Conservation (phyloP, 192 early-diverging fungal genomes). For the Coemansia sp. region DNA sequence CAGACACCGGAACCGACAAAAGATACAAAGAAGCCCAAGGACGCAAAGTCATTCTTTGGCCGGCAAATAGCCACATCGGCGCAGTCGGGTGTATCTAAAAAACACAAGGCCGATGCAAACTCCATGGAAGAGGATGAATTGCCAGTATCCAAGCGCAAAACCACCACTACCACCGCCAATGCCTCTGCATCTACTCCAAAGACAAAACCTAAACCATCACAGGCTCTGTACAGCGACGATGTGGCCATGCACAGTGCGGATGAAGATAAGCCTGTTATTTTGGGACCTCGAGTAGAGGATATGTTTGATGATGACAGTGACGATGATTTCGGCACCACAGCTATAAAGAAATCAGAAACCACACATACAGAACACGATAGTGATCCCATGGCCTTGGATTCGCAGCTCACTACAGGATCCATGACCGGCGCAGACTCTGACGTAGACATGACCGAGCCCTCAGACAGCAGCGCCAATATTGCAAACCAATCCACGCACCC, state of each 20-base stretch:
- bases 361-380: neutral
- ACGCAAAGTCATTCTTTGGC: constrained; percentile 41
- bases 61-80: neutral
- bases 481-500: neutral
- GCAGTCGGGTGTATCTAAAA: too few relatives aligned
- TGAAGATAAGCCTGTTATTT: constrained; percentile 3
- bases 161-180: too few relatives aligned
- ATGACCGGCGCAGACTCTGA: constrained; percentile 7
- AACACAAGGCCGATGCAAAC: too few relatives aligned
- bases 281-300: constrained; percentile 39
- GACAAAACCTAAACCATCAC: neutral
- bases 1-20: neutral
- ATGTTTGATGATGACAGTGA: constrained; percentile 47
- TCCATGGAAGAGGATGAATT: too few relatives aligned
- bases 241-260: constrained; percentile 20
- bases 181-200: too few relatives aligned
- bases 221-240: constrained; percentile 7
- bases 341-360: neutral
- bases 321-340: too few relatives aligned
- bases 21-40: constrained; percentile 1
- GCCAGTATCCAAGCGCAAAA: too few relatives aligned
- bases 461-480: neutral
- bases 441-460: constrained; percentile 30
- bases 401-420: neutral
- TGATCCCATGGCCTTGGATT: neutral